Percentiles rank a stretch among this genome's conserved stretches.
Evolutionary conservation across 1,139 yeast species (phyloP).

Genomic region (Magnusiomyces suaveolens): DNA sequence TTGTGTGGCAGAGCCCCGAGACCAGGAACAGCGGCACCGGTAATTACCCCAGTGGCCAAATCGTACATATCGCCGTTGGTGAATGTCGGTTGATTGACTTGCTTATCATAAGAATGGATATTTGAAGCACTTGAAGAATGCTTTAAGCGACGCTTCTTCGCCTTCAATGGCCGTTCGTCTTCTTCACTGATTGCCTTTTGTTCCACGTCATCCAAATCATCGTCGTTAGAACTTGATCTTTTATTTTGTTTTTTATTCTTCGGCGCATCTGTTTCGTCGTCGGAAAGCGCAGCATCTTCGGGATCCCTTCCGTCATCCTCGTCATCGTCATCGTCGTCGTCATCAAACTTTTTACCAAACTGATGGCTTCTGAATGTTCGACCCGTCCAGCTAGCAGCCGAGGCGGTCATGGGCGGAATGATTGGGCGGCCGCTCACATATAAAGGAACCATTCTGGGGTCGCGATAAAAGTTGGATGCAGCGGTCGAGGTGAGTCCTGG

Average conservation of each 20-base stretch:
- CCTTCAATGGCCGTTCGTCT: constrained; percentile 12
- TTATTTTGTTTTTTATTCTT: constrained; percentile 6
- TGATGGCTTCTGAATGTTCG: not conserved
- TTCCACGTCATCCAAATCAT: constrained; percentile 14
- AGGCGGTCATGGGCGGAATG: constrained; percentile 5
- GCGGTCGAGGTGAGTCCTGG: not conserved
- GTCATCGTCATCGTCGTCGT: constrained; percentile 20
- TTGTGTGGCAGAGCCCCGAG: not conserved
- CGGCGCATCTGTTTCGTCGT: constrained; percentile 17
- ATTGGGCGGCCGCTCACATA: constrained; percentile 3
- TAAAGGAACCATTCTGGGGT: constrained; percentile 3
- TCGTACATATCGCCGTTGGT: not conserved
- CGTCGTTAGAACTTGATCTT: constrained; percentile 8
- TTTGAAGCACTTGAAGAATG: not conserved
- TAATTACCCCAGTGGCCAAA: not conserved
- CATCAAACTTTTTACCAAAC: not conserved
- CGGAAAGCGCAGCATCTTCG: constrained; percentile 26
- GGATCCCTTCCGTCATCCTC: constrained; percentile 24
- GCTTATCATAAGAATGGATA: no score
- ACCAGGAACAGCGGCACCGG: not conserved
- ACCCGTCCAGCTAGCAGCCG: constrained; percentile 5
- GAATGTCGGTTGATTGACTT: not conserved
- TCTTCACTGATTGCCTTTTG: constrained; percentile 16
- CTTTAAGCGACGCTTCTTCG: constrained; percentile 3
- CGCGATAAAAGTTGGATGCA: not conserved